Evolutionary conservation across 2,329 filamentous ascomycete species (phyloP).

Genomic region (Pseudopyricularia javanii): DNA sequence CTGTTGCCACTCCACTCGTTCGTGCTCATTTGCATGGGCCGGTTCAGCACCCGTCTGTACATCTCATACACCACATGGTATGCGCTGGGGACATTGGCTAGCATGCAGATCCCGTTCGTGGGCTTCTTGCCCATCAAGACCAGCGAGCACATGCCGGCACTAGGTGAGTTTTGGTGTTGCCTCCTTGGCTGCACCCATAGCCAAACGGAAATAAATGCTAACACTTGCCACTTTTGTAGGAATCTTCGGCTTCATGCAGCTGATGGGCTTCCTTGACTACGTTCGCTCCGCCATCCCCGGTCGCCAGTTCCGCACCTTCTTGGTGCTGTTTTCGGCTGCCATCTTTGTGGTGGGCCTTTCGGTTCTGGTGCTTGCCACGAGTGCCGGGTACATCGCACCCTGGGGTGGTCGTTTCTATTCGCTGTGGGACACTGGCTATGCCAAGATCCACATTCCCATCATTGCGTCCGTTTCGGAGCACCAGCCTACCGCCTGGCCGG

Average conservation of each 20-base stretch:
- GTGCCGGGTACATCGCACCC: slow-evolving; percentile 83
- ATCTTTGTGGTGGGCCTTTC: slow-evolving; percentile 70
- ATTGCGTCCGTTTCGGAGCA: slow-evolving; percentile 99
- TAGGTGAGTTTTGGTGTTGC: slow-evolving; percentile 47
- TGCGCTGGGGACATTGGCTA: slow-evolving; percentile 84
- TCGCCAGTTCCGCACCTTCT: slow-evolving; percentile 87
- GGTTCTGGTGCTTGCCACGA: slow-evolving; percentile 66
- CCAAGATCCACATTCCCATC: slow-evolving; percentile 98
- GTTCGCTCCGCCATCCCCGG: slow-evolving; percentile 78
- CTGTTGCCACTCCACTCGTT: slow-evolving; percentile 89
- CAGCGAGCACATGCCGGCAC: slow-evolving; percentile 95
- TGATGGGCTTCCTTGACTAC: slow-evolving; percentile 86
- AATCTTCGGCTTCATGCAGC: slow-evolving; percentile 89
- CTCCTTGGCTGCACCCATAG: background rate
- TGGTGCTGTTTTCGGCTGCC: slow-evolving; percentile 61
- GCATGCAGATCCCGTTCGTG: slow-evolving; percentile 99
- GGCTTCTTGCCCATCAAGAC: slow-evolving; percentile 93
- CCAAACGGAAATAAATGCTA: background rate
- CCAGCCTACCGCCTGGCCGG: slow-evolving; percentile 96
- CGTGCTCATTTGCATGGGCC: slow-evolving; percentile 89
- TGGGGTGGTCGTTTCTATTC: slow-evolving; percentile 99
- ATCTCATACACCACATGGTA: slow-evolving; percentile 99
- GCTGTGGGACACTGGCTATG: slow-evolving; percentile 95
- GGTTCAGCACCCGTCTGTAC: slow-evolving; percentile 88
- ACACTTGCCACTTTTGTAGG: slow-evolving; percentile 33